Conservation (phyloP, 2,329 filamentous ascomycete species). For the Pestalotiopsis sp. region DNA sequence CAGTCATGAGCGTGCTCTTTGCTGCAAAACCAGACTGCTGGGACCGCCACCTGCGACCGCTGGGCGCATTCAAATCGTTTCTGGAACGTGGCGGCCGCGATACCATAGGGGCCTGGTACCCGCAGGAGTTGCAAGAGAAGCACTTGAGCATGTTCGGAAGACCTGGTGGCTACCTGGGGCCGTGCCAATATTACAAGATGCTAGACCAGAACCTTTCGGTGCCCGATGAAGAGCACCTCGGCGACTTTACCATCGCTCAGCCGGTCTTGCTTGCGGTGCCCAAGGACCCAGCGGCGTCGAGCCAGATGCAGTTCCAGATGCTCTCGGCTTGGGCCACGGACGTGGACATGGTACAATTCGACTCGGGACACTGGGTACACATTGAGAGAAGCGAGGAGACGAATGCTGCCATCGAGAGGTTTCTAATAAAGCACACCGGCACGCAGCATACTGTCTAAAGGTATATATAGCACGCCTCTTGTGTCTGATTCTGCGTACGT, state of each 20-base stretch:
- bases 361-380: conserved; percentile 17
- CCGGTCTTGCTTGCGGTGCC: conserved; percentile 10
- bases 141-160: conserved; percentile 9
- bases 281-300: background rate
- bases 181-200: conserved; percentile 15
- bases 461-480: background rate
- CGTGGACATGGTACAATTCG: background rate
- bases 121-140: conserved; percentile 1
- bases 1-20: conserved; percentile 15
- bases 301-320: conserved; percentile 11
- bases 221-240: conserved; percentile 6
- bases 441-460: background rate
- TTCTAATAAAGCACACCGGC: background rate
- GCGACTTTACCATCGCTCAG: background rate
- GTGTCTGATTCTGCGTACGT: too few species aligned
- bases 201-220: conserved; percentile 14
- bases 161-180: conserved; percentile 3
- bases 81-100: conserved; percentile 4
- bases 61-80: conserved; percentile 9
- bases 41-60: conserved; percentile 6
- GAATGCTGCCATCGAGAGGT: conserved; percentile 6
- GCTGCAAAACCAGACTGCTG: conserved; percentile 11
- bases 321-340: conserved; percentile 11
- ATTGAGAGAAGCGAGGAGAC: conserved; percentile 11
- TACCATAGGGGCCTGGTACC: conserved; percentile 8